A percentile compares a stretch with the other conserved stretches of the same genome.
These are phyloP conservation scores for barrel medic (Medicago truncatula) DNA, from an alignment of 306 rosid genomes.

Conservation along the genomic window MtrunA17r5.0-ANR NC_053049.1:9826001-9826500, in stretches of 20 bases:
- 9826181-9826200: constrained; percentile 3
- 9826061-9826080: background rate
- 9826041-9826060: background rate
- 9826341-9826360: background rate
- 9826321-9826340: background rate
- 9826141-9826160: background rate
- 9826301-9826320: constrained; percentile 13
- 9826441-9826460: constrained; percentile 3
- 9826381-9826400: background rate
- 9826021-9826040: background rate
- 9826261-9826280: background rate
- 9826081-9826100: constrained; percentile 11
- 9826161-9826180: background rate
- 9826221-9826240: background rate
- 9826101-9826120: constrained; percentile 5
- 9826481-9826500: background rate
- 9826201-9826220: background rate
- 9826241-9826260: constrained; percentile 10
- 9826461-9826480: background rate
- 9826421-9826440: constrained; percentile 12
- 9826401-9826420: constrained; percentile 1
- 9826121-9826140: constrained; percentile 24
- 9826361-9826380: constrained; percentile 2
- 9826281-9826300: background rate
- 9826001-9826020: background rate